Base-by-base conservation (phyloP, 768 basidiomycete genomes). In the Boletus fagicola region DNA sequence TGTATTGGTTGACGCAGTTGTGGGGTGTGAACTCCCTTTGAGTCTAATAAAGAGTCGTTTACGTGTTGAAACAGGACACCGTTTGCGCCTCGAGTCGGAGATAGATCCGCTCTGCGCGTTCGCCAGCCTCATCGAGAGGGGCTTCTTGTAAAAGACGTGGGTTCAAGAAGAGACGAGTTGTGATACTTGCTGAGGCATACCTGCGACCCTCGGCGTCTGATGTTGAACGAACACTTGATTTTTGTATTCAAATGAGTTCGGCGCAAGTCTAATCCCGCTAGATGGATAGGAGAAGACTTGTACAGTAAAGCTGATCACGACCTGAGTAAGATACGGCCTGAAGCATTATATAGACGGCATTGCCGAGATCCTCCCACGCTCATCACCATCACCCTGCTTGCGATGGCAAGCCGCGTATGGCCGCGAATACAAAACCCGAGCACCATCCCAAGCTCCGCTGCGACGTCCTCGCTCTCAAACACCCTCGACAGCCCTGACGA, bases 341-440 rank as follows among this genome's bases (percentile, higher is more conserved):
- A 28, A 11, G 31, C 4, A 31, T 31, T 31, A 35, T 35, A 6
- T 43, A 22, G 42, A 18, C 38, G 8, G 2, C 4, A 8, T n/a
- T n/a, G 38, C 38, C 38, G 38, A 39, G 18, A 31, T 33, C 40
- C 60, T 69, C 66, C 44, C 68, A 68, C 68, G 52, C 53, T 50
- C 66, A 55, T 68, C 62, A 53, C 51, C 52, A 40, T 49, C 56
- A 39, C 44, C 35, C 44, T 43, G 5, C 53, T 18, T 49, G 52
- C 59, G 48, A 70, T 68, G 68, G 57, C 62, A 11, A 38, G 66
- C 59, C 68, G 68, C 47, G 61, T 55, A 57, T 54, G 68, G 58
- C 56, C 60, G 44, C 61, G 56, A 44, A 49, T 51, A 60, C 68
- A 69, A 65, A 56, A 65, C 15, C 43, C 43, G 48, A 39, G 20